Conservation (phyloP, 345 rosid genomes). For the Gossypium arboreum region DNA sequence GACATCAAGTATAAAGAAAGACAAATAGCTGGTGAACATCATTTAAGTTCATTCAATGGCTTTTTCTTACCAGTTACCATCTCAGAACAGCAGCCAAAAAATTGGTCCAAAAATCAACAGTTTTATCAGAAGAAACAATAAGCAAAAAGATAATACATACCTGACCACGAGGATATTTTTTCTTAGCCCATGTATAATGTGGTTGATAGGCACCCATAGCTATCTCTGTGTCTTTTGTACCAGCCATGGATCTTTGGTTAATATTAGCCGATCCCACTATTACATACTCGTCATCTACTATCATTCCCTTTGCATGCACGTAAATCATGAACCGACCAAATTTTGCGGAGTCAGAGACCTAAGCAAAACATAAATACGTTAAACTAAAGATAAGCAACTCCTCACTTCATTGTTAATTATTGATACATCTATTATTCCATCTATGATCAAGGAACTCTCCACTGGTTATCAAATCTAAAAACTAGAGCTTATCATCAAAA, state of each 20-base stretch:
- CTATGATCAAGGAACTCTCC: not conserved
- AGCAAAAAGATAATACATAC: slow-evolving; percentile 26
- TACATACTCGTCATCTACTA: slow-evolving; percentile 65
- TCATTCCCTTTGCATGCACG: slow-evolving; percentile 71
- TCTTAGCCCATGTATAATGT: slow-evolving; percentile 62
- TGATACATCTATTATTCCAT: not conserved
- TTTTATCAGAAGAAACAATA: not conserved
- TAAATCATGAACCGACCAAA: slow-evolving; percentile 57
- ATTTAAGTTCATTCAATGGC: not conserved
- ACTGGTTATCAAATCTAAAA: not conserved
- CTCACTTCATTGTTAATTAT: not conserved
- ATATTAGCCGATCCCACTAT: slow-evolving; percentile 68
- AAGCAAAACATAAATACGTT: not conserved
- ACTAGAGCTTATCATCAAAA: not conserved
- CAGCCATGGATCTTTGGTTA: slow-evolving; percentile 78
- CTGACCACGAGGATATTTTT: slow-evolving; percentile 76
- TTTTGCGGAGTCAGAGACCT: slow-evolving; percentile 34
- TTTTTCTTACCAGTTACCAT: not conserved
- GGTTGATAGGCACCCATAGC: slow-evolving; percentile 99
- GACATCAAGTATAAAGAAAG: not conserved
- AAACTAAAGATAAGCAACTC: not conserved
- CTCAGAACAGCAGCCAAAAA: not conserved
- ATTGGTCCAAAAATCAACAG: not conserved
- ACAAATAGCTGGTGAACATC: slow-evolving; percentile 1
- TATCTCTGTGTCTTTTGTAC: slow-evolving; percentile 66